Base-by-base conservation (phyloP, 345 rosid species). In the Trapa incisa region DNA sequence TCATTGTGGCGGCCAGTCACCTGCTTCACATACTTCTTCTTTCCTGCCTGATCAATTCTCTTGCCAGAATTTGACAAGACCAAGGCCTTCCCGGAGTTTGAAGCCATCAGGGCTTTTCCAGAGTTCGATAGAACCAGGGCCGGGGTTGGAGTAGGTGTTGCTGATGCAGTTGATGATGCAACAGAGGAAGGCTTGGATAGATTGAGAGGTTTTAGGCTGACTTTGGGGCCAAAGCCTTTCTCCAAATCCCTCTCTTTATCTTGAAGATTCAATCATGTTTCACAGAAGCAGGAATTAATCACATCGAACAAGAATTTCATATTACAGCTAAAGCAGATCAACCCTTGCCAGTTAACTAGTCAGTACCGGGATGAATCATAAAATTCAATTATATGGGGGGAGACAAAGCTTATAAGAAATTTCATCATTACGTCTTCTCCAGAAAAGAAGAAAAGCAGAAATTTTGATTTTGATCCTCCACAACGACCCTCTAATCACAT, bases 1-100 rank as follows among this genome's bases (percentile, higher is more conserved):
- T 94, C 96, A 75, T 94, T 85, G 77, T 83, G 91, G 64, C 91
- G 95, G 33, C 99, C 99, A 0, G 96, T 94, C 69, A 91, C 97
- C 72, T 91, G 99, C 83, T 88, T 89, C 70, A 91, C 92, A 32
- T 91, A 94, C 84, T 88, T 89, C 82, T 85, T 94, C 71, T 75
- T 87, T 17, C 83, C 85, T 38, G 77, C 70, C 61, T 74, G 84
- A 73, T 94, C 99, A 37, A 85, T 76, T 43, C 97, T 77, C 82
- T 89, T 86, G 0, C 92, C 85, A 1, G 96, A 94, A 66, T 80
- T 80, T 29, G 94, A 87, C 35, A 78, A 78, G 47, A 71, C 70
- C 57, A 88, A 68, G 35, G 91, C 79, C 70, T 80, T 87, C 0
- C 88, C 87, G 0, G 90, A 87, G 76, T 82, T 82, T n/a, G 93